Evolutionary conservation across 495 filamentous ascomycete species (phyloP).

Genomic region (Neurospora terricola): DNA sequence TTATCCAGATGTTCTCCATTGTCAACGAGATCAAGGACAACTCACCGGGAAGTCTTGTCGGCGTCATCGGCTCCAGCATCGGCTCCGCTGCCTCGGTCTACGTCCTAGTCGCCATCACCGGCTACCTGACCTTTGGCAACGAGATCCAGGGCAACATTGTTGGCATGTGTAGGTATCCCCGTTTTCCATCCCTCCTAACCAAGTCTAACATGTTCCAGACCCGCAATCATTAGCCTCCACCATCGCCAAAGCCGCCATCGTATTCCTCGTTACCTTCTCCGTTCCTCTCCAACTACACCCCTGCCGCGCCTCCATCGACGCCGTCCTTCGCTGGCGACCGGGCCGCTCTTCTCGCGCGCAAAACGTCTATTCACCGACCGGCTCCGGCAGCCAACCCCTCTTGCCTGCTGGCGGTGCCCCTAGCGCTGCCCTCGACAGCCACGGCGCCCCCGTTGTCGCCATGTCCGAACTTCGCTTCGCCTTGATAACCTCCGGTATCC

Average conservation of each 20-base stretch:
- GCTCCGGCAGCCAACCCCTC: slow-evolving; percentile 32
- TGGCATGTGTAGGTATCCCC: slow-evolving; percentile 58
- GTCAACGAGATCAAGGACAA: slow-evolving; percentile 88
- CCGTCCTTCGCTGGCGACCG: slow-evolving; percentile 85
- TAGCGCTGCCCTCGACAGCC: slow-evolving; percentile 19
- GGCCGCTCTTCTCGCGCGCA: slow-evolving; percentile 72
- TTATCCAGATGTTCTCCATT: slow-evolving; percentile 87
- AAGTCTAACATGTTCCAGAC: slow-evolving; percentile 34
- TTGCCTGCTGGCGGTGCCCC: slow-evolving; percentile 22
- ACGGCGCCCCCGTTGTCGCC: slow-evolving; percentile 29
- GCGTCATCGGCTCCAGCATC: slow-evolving; percentile 72
- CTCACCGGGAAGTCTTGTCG: slow-evolving; percentile 64
- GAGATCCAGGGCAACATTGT: slow-evolving; percentile 86
- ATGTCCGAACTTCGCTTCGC: slow-evolving; percentile 90
- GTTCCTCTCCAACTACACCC: slow-evolving; percentile 94
- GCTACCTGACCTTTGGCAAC: slow-evolving; percentile 89
- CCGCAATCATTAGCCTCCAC: slow-evolving; percentile 71
- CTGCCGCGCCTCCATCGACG: slow-evolving; percentile 85
- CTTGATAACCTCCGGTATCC: slow-evolving; percentile 72
- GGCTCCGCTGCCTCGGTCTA: slow-evolving; percentile 74
- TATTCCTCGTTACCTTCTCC: slow-evolving; percentile 93
- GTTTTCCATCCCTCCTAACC: background rate
- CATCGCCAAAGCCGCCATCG: slow-evolving; percentile 89
- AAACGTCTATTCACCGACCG: slow-evolving; percentile 19
- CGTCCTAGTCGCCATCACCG: slow-evolving; percentile 84